These are phyloP conservation scores for Rachicladosporium sp. DNA, from an alignment of 2,329 filamentous ascomycete genomes.

Conservation along the genomic window DNA sequence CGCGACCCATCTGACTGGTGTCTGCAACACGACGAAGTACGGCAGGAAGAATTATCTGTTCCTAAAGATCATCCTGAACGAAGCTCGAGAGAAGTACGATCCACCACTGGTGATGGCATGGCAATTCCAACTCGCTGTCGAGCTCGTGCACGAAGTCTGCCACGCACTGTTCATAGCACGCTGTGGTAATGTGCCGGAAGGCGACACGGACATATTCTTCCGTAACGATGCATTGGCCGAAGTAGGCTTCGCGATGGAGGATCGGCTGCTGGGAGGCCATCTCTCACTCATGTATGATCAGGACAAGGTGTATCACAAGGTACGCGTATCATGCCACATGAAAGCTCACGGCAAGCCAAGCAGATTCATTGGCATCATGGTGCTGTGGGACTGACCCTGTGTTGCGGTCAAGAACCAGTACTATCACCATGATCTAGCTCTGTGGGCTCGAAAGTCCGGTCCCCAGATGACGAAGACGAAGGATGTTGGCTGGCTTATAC, in stretches of 20 bases:
- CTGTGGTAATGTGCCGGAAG: background rate
- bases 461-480: background rate
- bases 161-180: constrained; percentile 1
- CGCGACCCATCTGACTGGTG: background rate
- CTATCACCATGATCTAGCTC: background rate
- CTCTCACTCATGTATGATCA: no score
- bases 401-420: background rate
- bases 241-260: constrained; percentile 1
- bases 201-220: background rate
- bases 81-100: background rate
- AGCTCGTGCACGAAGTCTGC: constrained; percentile 1
- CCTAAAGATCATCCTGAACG: background rate
- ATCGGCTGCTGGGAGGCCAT: constrained; percentile 1
- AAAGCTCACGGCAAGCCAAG: no score
- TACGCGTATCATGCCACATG: no score
- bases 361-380: background rate
- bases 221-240: background rate
- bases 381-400: constrained; percentile 2
- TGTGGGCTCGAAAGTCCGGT: background rate
- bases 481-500: constrained; percentile 1
- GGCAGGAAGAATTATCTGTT: background rate
- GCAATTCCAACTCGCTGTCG: constrained; percentile 3
- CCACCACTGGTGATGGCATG: background rate
- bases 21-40: background rate
- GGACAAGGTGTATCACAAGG: no score